Evolutionary conservation across 768 basidiomycete genomes (phyloP), one percentile per base, ranked within the genome.

Genomic region (Astraeus odoratus): DNA sequence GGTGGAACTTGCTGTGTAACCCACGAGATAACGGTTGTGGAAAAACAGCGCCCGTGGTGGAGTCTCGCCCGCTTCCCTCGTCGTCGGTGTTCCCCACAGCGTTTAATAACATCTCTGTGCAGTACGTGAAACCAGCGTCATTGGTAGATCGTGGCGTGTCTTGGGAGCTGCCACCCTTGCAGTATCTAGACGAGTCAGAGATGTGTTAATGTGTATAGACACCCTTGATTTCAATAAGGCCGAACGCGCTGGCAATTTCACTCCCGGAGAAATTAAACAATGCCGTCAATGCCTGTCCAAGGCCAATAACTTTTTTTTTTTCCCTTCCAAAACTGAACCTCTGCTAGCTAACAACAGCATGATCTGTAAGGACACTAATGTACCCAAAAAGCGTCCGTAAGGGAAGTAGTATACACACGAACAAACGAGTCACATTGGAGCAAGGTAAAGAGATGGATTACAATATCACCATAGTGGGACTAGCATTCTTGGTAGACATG

Each of bases 81-180:
- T 76, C 73, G n/a, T 48, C 50, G 19, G 47, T 62, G 5, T 78
- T 72, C 65, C 74, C 80, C 16, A 73, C 76, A 16, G 83, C 83
- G 15, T 87, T 87, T 68, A 84, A 78, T 56, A 82, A 74, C 58
- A 75, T 73, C 25, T 70, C 81, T 12, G 66, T 81, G 1, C 84
- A 86, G 60, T 78, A 66, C 55, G 60, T 71, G 43, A 55, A 38
- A 5, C 36, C 49, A 2, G 47, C 54, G 45, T 47, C 58, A 6
- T 49, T 59, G 22, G 57, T 44, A 18, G 61, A 55, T 19, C 16
- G 23, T 24, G 42, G 47, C 48, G 33, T 46, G 7, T 66, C 65
- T 56, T 68, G 61, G 65, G 46, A 50, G 4, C 48, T 52, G 4
- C 48, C 47, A 9, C 27, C 44, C 15, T 38, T 44, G 37, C 27